Evolutionary conservation across 768 basidiomycete species (phyloP), one percentile per base, ranked within the genome.

Genomic region (Peribolospora baueri): DNA sequence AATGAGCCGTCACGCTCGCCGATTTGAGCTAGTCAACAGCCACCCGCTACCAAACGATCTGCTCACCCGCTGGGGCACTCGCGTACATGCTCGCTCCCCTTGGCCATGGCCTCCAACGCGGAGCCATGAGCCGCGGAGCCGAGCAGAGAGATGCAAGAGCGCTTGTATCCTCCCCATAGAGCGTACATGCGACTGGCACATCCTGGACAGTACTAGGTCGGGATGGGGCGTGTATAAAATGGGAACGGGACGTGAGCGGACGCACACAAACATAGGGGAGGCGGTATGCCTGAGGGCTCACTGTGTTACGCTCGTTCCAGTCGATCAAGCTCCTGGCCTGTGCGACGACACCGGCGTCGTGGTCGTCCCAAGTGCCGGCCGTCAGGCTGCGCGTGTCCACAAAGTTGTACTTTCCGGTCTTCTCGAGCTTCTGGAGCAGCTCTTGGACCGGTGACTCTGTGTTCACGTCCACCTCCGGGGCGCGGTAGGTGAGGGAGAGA

Each of bases 161-260:
- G 69, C 68, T 98, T 98, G 90, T 88, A 98, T 0, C 91, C 91
- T 3, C 78, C 87, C 91, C 91, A 95, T 61, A 84, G 71, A 0
- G 85, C 82, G 62, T 84, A 83, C 0, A 79, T 76, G 2, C 74
- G 74, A 0, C 79, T 75, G 3, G 88, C 87, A 65, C 91, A 97
- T 0, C 76, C 79, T 0, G 90, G 75, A 64, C 91, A 97, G 66
- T 84, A 90, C 85, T 88, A 58, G 48, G 39, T 8, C 11, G 5
- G 14, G 45, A 54, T 2, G n/a, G 13, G 37, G 9, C 47, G 42
- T 50, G 37, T 2, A 37, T 14, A 39, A 55, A 50, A 14, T 3
- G 50, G 9, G 43, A 37, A 5, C 14, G 42, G 45, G 14, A 49
- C 51, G 45, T 40, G 51, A 52, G 46, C 25, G 25, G 25, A 25